These are phyloP conservation scores for Vigna hirtella DNA, from an alignment of 306 rosid species.

Conservation along the genomic window DNA sequence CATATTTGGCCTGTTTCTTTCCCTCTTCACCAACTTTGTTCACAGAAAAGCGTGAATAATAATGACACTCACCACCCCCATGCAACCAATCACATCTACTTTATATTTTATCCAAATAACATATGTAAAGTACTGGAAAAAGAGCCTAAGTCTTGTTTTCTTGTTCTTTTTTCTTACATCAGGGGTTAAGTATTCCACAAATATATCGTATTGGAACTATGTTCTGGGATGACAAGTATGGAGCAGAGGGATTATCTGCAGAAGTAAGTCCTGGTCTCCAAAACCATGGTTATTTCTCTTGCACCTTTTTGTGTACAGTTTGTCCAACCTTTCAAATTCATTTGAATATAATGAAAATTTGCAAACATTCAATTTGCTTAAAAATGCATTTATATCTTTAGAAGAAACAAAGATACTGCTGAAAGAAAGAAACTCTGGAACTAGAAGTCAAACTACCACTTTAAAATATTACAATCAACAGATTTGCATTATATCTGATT, in stretches of 20 bases:
- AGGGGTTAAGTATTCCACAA: conserved; percentile 84
- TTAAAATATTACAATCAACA: background rate
- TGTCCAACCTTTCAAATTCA: conserved; percentile 2
- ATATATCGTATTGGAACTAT: conserved; percentile 89
- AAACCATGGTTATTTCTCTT: conserved; percentile 18
- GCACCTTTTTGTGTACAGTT: background rate
- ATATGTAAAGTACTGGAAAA: background rate
- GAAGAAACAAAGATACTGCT: background rate
- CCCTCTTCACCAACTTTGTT: no score
- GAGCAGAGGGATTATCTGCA: conserved; percentile 77
- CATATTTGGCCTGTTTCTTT: no score
- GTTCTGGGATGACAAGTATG: conserved; percentile 96
- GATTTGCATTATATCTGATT: conserved; percentile 19
- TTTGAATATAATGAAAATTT: conserved; percentile 17
- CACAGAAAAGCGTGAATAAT: no score
- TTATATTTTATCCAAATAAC: conserved; percentile 19
- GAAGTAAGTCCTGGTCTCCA: conserved; percentile 58
- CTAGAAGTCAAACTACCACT: conserved; percentile 1
- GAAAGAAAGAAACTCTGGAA: background rate
- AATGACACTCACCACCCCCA: no score
- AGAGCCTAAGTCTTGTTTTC: conserved; percentile 5
- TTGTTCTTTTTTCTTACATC: conserved; percentile 44
- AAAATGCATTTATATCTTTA: background rate
- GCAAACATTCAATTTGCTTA: conserved; percentile 3
- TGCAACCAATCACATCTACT: background rate